Conservation (phyloP, 2,329 filamentous ascomycete genomes). For the Scytalidium sp. region DNA sequence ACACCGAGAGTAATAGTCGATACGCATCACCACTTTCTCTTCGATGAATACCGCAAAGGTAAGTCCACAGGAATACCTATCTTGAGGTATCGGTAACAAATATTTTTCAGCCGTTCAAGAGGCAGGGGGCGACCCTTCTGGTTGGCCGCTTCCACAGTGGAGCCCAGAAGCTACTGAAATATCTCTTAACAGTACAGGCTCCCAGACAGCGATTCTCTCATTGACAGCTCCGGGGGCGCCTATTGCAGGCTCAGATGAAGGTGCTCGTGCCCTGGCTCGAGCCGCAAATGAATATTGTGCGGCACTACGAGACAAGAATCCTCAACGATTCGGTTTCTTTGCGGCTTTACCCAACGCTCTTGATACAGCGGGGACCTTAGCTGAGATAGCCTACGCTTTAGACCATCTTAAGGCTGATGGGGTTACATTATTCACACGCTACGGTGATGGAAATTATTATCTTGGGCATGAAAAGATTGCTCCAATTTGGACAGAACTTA, state of each 20-base stretch:
- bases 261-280: conserved; percentile 5
- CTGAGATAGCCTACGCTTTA: conserved; percentile 36
- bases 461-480: conserved; percentile 39
- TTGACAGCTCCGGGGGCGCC: conserved; percentile 11
- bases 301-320: conserved; percentile 29
- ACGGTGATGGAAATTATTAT: conserved; percentile 37
- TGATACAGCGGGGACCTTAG: conserved; percentile 26
- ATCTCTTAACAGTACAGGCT: conserved; percentile 7
- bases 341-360: conserved; percentile 34
- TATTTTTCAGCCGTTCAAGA: conserved; percentile 4
- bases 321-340: conserved; percentile 37
- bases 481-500: conserved; percentile 43
- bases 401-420: conserved; percentile 43
- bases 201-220: conserved; percentile 15
- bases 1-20: too few species aligned
- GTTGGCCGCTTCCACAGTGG: conserved; percentile 14
- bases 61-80: background rate
- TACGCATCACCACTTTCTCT: conserved; percentile 19
- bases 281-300: conserved; percentile 33
- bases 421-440: conserved; percentile 42
- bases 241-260: conserved; percentile 2
- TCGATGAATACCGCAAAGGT: conserved; percentile 11
- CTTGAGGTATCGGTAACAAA: too few species aligned
- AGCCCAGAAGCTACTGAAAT: conserved; percentile 10
- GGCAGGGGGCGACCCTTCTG: background rate